Percentiles rank a stretch among this genome's conserved stretches.
Evolutionary conservation across 2,329 filamentous ascomycete species (phyloP).

Genomic region (Penicillium sp.): DNA sequence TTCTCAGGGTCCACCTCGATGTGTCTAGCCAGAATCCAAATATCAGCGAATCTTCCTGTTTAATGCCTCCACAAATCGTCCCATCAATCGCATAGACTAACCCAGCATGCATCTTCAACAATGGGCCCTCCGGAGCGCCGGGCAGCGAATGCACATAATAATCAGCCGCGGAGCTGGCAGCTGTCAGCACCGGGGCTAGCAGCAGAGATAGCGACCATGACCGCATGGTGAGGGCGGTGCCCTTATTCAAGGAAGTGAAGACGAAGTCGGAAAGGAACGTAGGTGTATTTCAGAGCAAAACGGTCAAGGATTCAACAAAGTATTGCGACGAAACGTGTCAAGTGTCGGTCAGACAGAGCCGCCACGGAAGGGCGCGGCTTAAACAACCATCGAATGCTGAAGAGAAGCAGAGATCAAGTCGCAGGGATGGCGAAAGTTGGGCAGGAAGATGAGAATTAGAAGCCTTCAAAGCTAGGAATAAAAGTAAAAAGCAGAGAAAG

Average conservation of each 20-base stretch:
- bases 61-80: not conserved
- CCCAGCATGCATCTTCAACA: slow-evolving; percentile 98
- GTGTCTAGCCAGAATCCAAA: slow-evolving; percentile 62
- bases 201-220: slow-evolving; percentile 35
- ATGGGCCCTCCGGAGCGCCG: slow-evolving; percentile 75
- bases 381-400: slow-evolving; percentile 25
- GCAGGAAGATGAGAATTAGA: not conserved
- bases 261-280: slow-evolving; percentile 18
- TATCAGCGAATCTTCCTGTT: slow-evolving; percentile 6
- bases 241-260: slow-evolving; percentile 19
- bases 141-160: slow-evolving; percentile 88
- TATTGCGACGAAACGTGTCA: slow-evolving; percentile 4
- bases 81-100: slow-evolving; percentile 53
- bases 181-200: slow-evolving; percentile 29
- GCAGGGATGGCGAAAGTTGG: not conserved
- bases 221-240: slow-evolving; percentile 22
- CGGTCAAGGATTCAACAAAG: slow-evolving; percentile 8
- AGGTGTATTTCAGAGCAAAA: slow-evolving; percentile 22
- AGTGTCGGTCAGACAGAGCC: slow-evolving; percentile 18
- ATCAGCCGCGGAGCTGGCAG: slow-evolving; percentile 69
- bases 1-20: slow-evolving; percentile 83
- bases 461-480: not conserved
- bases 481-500: not conserved
- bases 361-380: slow-evolving; percentile 21
- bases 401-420: slow-evolving; percentile 3